Percentiles rank a stretch among this genome's conserved stretches.
phyloP scores from a whole-genome alignment of 768 basidiomycete species.

The Collybia sp. region DNA sequence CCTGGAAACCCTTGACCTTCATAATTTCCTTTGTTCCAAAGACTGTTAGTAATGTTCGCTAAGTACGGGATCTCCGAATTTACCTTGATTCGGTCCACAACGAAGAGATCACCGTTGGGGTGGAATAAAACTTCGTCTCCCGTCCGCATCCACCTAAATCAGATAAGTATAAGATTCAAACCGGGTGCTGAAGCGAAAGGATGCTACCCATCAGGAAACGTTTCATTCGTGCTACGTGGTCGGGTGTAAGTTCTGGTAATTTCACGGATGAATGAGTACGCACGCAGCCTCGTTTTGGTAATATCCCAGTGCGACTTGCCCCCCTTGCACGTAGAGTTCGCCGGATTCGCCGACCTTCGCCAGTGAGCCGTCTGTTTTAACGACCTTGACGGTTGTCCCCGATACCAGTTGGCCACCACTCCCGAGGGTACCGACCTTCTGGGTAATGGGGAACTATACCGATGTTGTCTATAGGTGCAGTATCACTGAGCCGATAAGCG shows the following conservation, averaged over 20 bases:
- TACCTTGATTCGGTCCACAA: conserved; percentile 75
- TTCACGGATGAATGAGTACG: conserved; percentile 17
- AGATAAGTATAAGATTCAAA: conserved; percentile 1
- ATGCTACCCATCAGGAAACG: conserved; percentile 49
- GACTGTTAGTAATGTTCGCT: background rate
- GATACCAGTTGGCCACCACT: conserved; percentile 56
- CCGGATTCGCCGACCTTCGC: conserved; percentile 57
- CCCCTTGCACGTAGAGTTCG: conserved; percentile 55
- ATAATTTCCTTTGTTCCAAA: conserved; percentile 51
- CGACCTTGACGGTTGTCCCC: conserved; percentile 50
- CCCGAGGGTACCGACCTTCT: conserved; percentile 44
- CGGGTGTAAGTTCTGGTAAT: background rate
- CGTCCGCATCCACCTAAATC: conserved; percentile 59
- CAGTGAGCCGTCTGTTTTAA: conserved; percentile 52
- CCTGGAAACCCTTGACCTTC: conserved; percentile 59
- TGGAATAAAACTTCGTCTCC: conserved; percentile 72
- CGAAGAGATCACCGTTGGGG: conserved; percentile 54
- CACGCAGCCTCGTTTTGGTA: conserved; percentile 57
- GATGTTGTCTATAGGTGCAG: no score
- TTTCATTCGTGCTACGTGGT: conserved; percentile 49
- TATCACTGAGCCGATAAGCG: no score
- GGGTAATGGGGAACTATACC: conserved; percentile 27
- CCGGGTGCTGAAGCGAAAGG: conserved; percentile 1
- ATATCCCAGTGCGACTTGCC: conserved; percentile 57
- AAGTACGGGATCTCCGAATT: conserved; percentile 3